Percentiles rank a stretch among this genome's conserved stretches.
Evolutionary conservation across 2,329 filamentous ascomycete genomes (phyloP).

Genomic region (Fusarium globosum): DNA sequence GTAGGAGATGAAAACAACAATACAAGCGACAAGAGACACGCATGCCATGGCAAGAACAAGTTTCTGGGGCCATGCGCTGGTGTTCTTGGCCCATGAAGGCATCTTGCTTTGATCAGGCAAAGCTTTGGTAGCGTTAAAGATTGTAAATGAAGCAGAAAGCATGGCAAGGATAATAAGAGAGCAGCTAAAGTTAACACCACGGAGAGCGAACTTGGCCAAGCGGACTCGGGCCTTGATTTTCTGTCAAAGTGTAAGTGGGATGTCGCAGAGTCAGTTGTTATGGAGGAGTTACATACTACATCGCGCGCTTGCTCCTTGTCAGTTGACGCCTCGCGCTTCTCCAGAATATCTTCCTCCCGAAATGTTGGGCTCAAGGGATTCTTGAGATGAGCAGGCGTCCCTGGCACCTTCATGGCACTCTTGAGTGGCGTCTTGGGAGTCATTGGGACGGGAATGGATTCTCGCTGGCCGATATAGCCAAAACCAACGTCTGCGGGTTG

Average conservation of each 20-base stretch:
- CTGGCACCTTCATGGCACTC: slow-evolving; percentile 89
- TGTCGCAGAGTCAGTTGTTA: not conserved
- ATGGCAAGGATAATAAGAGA: slow-evolving; percentile 94
- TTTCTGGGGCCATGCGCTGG: slow-evolving; percentile 89
- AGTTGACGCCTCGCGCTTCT: slow-evolving; percentile 83
- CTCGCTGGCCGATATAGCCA: slow-evolving; percentile 80
- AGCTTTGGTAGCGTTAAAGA: slow-evolving; percentile 88
- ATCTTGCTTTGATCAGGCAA: slow-evolving; percentile 82
- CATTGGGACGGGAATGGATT: slow-evolving; percentile 70
- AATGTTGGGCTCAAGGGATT: slow-evolving; percentile 94
- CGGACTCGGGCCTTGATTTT: slow-evolving; percentile 93
- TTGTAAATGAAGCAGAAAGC: slow-evolving; percentile 85
- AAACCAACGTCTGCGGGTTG: slow-evolving; percentile 91
- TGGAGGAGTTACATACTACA: slow-evolving; percentile 71
- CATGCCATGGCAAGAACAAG: slow-evolving; percentile 82
- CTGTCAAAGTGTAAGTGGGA: slow-evolving; percentile 60
- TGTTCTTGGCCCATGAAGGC: slow-evolving; percentile 84
- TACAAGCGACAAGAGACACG: slow-evolving; percentile 81
- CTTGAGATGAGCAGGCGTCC: slow-evolving; percentile 78
- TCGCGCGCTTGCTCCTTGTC: slow-evolving; percentile 90
- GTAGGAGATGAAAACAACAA: slow-evolving; percentile 86
- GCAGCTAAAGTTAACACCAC: slow-evolving; percentile 96
- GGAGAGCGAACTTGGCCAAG: slow-evolving; percentile 93
- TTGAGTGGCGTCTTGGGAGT: slow-evolving; percentile 84
- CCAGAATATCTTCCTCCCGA: slow-evolving; percentile 84